Evolutionary conservation across 2,329 filamentous ascomycete species (phyloP).

Genomic region (Fusarium ramigenum): DNA sequence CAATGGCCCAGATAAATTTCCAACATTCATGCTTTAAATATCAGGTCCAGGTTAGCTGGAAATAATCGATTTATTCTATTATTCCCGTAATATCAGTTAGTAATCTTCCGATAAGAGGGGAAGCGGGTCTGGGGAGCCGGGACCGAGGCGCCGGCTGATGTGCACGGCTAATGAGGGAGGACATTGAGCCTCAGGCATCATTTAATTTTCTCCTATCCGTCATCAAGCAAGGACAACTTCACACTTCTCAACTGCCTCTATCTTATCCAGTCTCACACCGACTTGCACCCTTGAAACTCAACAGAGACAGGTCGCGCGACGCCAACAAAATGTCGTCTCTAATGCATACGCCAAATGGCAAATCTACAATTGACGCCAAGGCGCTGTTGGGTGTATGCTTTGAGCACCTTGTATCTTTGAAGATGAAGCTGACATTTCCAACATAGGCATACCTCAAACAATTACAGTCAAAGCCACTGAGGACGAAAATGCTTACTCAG

Average conservation of each 20-base stretch:
- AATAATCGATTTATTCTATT: not conserved
- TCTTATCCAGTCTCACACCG: not conserved
- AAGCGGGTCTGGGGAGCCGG: not conserved
- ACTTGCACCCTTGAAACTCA: not conserved
- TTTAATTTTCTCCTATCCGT: not conserved
- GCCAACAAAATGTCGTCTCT: not conserved
- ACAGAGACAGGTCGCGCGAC: not conserved
- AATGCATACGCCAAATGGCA: not conserved
- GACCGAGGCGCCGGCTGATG: slow-evolving; percentile 17
- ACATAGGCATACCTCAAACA: slow-evolving; percentile 15
- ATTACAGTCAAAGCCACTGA: slow-evolving; percentile 13
- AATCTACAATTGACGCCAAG: slow-evolving; percentile 1
- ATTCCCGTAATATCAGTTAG: not conserved
- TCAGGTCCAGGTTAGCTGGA: not conserved
- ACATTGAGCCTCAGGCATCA: slow-evolving; percentile 5
- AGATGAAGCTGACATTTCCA: not conserved
- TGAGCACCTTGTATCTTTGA: not conserved
- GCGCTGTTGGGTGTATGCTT: not conserved
- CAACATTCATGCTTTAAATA: too few relatives aligned
- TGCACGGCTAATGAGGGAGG: slow-evolving; percentile 3
- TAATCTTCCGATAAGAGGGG: not conserved
- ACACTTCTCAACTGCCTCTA: not conserved
- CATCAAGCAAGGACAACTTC: not conserved
- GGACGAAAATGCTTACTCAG: slow-evolving; percentile 16
- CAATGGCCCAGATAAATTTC: too few relatives aligned